Percentiles rank a stretch among this genome's conserved stretches.
Evolutionary conservation across 108 stramenopile species (phyloP).

Genomic region (Stephanodiscus triporus): DNA sequence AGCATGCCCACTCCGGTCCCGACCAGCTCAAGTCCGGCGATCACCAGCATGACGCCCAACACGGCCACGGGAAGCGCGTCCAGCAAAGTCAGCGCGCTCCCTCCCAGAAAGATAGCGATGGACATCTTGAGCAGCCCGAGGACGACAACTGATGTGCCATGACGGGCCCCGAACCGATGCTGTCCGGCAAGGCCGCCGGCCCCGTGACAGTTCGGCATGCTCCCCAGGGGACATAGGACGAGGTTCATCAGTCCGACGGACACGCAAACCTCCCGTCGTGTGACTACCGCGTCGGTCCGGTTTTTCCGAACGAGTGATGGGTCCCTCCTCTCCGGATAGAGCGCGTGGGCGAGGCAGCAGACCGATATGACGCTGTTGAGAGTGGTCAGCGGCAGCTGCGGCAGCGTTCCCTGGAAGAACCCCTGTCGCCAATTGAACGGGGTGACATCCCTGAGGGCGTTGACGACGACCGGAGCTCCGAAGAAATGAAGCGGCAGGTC

Average conservation of each 20-base stretch:
- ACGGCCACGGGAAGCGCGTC: constrained; percentile 76
- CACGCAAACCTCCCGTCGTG: constrained; percentile 63
- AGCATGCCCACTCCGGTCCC: constrained; percentile 60
- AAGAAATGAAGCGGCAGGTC: constrained; percentile 59
- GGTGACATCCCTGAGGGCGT: constrained; percentile 56
- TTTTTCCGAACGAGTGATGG: constrained; percentile 3
- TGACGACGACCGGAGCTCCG: constrained; percentile 55
- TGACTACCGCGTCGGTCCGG: constrained; percentile 54
- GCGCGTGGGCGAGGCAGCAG: constrained; percentile 65
- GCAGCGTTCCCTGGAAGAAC: constrained; percentile 72
- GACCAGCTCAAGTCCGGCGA: constrained; percentile 81
- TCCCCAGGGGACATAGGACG: constrained; percentile 70
- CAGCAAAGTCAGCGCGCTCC: constrained; percentile 57
- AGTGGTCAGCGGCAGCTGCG: constrained; percentile 84
- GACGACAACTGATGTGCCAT: constrained; percentile 77
- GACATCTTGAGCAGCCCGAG: constrained; percentile 70
- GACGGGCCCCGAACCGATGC: constrained; percentile 80
- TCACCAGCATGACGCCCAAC: constrained; percentile 72
- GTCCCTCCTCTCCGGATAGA: constrained; percentile 73
- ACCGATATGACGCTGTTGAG: constrained; percentile 82
- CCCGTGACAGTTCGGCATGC: constrained; percentile 88
- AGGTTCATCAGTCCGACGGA: constrained; percentile 83
- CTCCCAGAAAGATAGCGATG: constrained; percentile 67
- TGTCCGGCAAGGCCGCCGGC: constrained; percentile 90
- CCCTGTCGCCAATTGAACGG: constrained; percentile 68